These are phyloP conservation scores for Anthracocystis walkeri DNA, from an alignment of 1,284 basidiomycete species.

Conservation along the genomic window DNA sequence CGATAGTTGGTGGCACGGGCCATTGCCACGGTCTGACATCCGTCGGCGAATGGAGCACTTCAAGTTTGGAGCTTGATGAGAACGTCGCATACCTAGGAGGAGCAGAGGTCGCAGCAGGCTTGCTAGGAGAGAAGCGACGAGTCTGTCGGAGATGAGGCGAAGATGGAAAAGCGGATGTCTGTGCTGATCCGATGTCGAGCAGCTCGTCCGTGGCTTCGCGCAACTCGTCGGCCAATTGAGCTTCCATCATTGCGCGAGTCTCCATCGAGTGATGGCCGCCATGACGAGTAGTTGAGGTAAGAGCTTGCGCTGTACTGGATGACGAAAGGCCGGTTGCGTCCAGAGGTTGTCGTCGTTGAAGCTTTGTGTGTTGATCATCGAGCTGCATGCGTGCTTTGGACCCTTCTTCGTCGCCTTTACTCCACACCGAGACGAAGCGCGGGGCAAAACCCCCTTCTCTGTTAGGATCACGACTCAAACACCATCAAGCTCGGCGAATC, in stretches of 20 bases:
- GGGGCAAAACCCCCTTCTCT: background rate
- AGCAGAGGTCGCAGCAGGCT: background rate
- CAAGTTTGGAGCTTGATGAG: conserved; percentile 32
- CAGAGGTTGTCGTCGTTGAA: conserved; percentile 1
- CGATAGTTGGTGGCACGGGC: conserved; percentile 17
- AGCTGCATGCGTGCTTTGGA: conserved; percentile 33
- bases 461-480: background rate
- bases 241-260: conserved; percentile 34
- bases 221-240: conserved; percentile 44
- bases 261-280: background rate
- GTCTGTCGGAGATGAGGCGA: conserved; percentile 19
- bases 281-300: background rate
- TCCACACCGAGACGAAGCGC: conserved; percentile 10
- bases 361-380: background rate
- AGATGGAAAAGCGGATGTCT: conserved; percentile 10
- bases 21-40: conserved; percentile 45
- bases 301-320: background rate
- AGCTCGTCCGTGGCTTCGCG: conserved; percentile 52
- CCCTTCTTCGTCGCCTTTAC: conserved; percentile 16
- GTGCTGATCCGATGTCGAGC: conserved; percentile 33
- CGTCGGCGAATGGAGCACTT: conserved; percentile 37
- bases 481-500: background rate
- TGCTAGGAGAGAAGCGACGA: background rate
- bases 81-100: conserved; percentile 8
- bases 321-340: too few relatives aligned